Evolutionary conservation across 1,284 basidiomycete species (phyloP).

Genomic region (Moesziomyces globuligerus): DNA sequence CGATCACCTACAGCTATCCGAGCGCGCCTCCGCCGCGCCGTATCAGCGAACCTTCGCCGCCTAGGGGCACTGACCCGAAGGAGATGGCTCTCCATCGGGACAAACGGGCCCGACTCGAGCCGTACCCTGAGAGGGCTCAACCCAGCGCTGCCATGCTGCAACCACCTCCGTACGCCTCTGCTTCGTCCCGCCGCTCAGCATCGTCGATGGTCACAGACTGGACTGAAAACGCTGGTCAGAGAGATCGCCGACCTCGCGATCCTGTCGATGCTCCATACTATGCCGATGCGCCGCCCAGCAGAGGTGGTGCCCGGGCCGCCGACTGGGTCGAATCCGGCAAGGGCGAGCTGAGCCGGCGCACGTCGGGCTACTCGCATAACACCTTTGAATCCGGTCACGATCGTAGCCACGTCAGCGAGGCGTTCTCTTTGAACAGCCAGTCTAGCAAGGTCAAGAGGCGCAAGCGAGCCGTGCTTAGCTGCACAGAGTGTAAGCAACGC

Average conservation of each 20-base stretch:
- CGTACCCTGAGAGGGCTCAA: conserved; percentile 22
- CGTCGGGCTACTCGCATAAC: conserved; percentile 27
- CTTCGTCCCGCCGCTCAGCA: conserved; percentile 22
- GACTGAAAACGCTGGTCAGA: conserved; percentile 12
- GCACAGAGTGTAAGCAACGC: conserved; percentile 55
- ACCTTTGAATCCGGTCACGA: conserved; percentile 12
- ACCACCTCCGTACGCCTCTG: conserved; percentile 22
- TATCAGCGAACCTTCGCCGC: conserved; percentile 24
- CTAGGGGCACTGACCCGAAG: too few relatives aligned
- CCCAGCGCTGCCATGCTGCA: conserved; percentile 10
- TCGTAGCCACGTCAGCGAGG: conserved; percentile 19
- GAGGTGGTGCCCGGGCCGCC: conserved; percentile 3
- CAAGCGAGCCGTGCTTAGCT: conserved; percentile 50
- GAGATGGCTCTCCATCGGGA: conserved; percentile 29
- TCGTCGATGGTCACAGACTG: conserved; percentile 17
- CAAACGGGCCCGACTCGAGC: conserved; percentile 34
- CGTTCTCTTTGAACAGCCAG: conserved; percentile 4
- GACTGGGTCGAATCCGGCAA: conserved; percentile 29
- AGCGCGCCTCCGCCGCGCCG: conserved; percentile 13
- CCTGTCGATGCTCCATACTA: conserved; percentile 6
- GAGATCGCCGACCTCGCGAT: conserved; percentile 20
- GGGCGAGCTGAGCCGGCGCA: conserved; percentile 20
- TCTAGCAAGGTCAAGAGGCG: conserved; percentile 45
- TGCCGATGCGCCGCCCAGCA: background rate
- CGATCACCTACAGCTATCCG: conserved; percentile 4